phyloP scores from a whole-genome alignment of 164 flowering plant genomes.

The Buxus sempervirens region DNA sequence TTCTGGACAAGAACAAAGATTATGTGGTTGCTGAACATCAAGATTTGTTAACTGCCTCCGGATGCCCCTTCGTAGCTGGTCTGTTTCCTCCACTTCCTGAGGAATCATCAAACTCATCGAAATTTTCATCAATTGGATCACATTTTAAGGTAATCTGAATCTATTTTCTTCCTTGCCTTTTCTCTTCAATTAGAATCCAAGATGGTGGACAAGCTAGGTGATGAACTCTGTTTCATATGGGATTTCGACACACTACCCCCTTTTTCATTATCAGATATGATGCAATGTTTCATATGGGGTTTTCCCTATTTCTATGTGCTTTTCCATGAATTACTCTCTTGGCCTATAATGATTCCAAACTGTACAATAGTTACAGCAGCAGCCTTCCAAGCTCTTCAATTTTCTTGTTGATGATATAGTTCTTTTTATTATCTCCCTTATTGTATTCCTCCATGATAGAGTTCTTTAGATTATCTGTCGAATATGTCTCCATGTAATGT shows the following conservation, averaged over 20 bases:
- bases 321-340: not conserved
- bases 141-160: constrained; percentile 58
- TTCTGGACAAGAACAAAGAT: constrained; percentile 81
- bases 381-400: not conserved
- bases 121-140: constrained; percentile 78
- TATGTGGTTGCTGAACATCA: constrained; percentile 78
- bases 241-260: not conserved
- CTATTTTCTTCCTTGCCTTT: not conserved
- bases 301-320: not conserved
- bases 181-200: not conserved
- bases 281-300: not conserved
- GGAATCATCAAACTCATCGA: constrained; percentile 61
- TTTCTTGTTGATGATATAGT: not conserved
- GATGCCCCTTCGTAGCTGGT: constrained; percentile 66
- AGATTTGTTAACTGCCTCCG: constrained; percentile 60
- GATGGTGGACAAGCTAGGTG: not conserved
- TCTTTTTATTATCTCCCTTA: not conserved
- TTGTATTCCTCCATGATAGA: no score
- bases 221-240: no score
- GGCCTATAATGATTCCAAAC: not conserved
- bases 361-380: not conserved
- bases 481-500: no score
- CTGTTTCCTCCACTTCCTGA: constrained; percentile 71
- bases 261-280: not conserved
- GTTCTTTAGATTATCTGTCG: no score